Percentiles rank a stretch among this genome's conserved stretches.
phyloP scores from a whole-genome alignment of 129 eudicot species.

The Artemisia annua region DNA sequence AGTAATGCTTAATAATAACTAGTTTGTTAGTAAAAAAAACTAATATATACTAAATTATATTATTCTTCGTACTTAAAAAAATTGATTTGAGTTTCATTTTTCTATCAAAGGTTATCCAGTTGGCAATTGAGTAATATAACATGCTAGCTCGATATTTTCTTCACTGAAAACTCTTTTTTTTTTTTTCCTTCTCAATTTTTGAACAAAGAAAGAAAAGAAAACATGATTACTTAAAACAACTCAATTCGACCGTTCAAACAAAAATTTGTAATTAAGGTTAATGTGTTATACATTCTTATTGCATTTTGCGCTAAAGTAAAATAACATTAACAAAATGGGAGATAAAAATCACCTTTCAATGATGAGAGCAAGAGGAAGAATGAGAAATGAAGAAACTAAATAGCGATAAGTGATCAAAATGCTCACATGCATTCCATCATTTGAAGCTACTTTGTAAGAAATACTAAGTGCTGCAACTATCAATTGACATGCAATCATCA shows the following conservation, averaged over 20 bases:
- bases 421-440: conserved; percentile 32
- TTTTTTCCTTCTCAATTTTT: neutral
- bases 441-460: conserved; percentile 37
- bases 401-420: conserved; percentile 39
- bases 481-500: conserved; percentile 28
- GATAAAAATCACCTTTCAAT: conserved; percentile 35
- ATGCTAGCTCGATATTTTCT: too few relatives aligned
- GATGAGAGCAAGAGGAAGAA: conserved; percentile 35
- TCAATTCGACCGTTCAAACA: too few relatives aligned
- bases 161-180: too few relatives aligned
- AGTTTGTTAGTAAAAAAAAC: too few relatives aligned
- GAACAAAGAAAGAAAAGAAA: neutral
- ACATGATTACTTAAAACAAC: too few relatives aligned
- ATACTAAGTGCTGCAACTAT: conserved; percentile 22
- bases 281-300: neutral
- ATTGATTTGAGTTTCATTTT: neutral
- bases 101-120: neutral
- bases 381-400: conserved; percentile 29
- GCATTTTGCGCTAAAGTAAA: neutral
- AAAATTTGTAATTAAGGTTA: too few relatives aligned
- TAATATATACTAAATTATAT: too few relatives aligned
- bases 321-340: neutral
- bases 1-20: too few relatives aligned
- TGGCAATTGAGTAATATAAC: neutral
- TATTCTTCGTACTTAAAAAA: neutral